A percentile compares a stretch with the other conserved stretches of the same genome.
Conservation (phyloP, 192 early-diverging fungal genomes). For the Entrophospora sp. region DNA sequence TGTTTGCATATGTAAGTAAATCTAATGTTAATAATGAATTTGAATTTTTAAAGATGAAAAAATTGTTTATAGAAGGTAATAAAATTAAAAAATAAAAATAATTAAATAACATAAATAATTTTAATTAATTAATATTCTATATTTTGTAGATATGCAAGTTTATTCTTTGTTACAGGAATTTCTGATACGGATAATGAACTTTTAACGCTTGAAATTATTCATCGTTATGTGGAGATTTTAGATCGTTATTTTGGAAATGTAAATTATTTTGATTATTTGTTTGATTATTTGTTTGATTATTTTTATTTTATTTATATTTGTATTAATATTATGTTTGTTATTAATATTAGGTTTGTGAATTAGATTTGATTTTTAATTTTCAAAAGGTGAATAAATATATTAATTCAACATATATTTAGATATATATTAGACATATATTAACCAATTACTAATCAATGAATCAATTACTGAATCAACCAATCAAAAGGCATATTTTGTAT, state of each 20-base stretch:
- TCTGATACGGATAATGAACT: slow-evolving; percentile 92
- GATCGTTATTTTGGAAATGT: slow-evolving; percentile 97
- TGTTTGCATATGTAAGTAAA: no score
- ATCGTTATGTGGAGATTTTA: slow-evolving; percentile 95
- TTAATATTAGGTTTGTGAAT: slow-evolving; percentile 64
- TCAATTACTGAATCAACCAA: no score
- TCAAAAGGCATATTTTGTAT: slow-evolving; percentile 66
- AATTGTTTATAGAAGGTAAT: slow-evolving; percentile 53
- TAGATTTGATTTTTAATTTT: slow-evolving; percentile 98
- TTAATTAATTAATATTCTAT: neutral
- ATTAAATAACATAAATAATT: neutral
- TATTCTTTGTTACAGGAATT: slow-evolving; percentile 96
- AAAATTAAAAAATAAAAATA: neutral
- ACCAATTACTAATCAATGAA: no score
- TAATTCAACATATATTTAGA: no score
- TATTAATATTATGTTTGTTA: slow-evolving; percentile 9
- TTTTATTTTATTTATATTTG: neutral
- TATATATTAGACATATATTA: no score
- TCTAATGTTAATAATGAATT: neutral
- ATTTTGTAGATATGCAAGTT: slow-evolving; percentile 74
- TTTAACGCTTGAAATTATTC: slow-evolving; percentile 88
- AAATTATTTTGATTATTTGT: slow-evolving; percentile 1
- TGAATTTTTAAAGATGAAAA: slow-evolving; percentile 39
- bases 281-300: neutral
- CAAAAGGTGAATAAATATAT: slow-evolving; percentile 46